Percentiles rank a stretch among this genome's conserved stretches.
Evolutionary conservation across 2,329 filamentous ascomycete genomes (phyloP).

Genomic region (Paraphaeosphaeria minitans): DNA sequence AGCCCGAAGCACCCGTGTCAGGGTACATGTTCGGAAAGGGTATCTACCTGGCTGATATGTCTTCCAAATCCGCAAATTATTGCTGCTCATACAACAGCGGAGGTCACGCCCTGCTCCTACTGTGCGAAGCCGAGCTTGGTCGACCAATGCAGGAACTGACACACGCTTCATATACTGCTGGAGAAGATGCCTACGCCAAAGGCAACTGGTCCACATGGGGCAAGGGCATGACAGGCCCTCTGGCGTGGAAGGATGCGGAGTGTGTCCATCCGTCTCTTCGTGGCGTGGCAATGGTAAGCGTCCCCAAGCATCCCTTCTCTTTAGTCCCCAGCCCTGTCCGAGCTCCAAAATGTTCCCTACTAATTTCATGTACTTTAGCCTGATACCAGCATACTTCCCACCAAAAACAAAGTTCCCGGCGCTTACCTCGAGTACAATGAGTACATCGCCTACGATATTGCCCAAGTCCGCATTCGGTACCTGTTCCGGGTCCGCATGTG

Average conservation of each 20-base stretch:
- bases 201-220: slow-evolving; percentile 73
- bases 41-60: slow-evolving; percentile 84
- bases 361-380: slow-evolving; percentile 25
- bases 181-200: slow-evolving; percentile 62
- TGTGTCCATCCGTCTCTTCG: slow-evolving; percentile 67
- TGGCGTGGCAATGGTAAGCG: slow-evolving; percentile 71
- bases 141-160: slow-evolving; percentile 71
- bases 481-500: slow-evolving; percentile 62
- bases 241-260: slow-evolving; percentile 75
- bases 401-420: slow-evolving; percentile 52
- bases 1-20: slow-evolving; percentile 73
- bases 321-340: not conserved
- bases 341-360: not conserved
- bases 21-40: slow-evolving; percentile 93
- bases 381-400: slow-evolving; percentile 48
- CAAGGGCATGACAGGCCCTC: slow-evolving; percentile 67
- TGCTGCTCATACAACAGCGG: slow-evolving; percentile 67
- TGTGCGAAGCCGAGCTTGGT: slow-evolving; percentile 85
- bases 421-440: slow-evolving; percentile 70
- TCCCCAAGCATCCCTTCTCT: not conserved
- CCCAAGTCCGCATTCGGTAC: slow-evolving; percentile 73
- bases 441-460: slow-evolving; percentile 72
- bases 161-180: slow-evolving; percentile 65
- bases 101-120: slow-evolving; percentile 74
- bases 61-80: slow-evolving; percentile 79